These are phyloP conservation scores for Discostella pseudostelligera DNA, from an alignment of 108 stramenopile genomes.

Conservation along the genomic window DNA sequence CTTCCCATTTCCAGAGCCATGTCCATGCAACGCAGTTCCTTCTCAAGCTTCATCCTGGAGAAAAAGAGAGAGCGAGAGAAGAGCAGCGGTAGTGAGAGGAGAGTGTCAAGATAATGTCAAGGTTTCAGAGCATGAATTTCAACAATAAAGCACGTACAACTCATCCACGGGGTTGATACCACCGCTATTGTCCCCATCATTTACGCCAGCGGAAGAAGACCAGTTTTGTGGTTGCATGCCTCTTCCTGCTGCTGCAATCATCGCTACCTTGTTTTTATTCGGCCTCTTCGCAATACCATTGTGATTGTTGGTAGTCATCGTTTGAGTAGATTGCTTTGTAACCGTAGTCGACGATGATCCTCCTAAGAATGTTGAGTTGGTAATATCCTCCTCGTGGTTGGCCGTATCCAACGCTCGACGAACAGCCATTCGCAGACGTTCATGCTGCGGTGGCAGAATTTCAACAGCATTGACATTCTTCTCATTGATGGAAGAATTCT, in stretches of 20 bases:
- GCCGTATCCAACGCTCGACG: conserved; percentile 69
- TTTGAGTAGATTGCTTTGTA: neutral
- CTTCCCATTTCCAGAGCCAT: conserved; percentile 77
- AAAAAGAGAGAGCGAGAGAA: conserved; percentile 25
- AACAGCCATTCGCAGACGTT: conserved; percentile 72
- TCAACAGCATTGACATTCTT: neutral
- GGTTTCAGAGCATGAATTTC: neutral
- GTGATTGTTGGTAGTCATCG: neutral
- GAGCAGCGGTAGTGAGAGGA: neutral
- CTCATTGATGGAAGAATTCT: neutral
- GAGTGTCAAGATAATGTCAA: neutral
- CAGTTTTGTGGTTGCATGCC: neutral
- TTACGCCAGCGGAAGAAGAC: neutral
- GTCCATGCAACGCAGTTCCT: conserved; percentile 79
- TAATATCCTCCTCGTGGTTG: conserved; percentile 74
- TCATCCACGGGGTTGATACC: conserved; percentile 44
- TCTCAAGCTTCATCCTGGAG: conserved; percentile 81
- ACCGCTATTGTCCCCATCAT: neutral
- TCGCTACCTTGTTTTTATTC: conserved; percentile 4
- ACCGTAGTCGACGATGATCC: conserved; percentile 11
- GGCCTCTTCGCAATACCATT: conserved; percentile 3
- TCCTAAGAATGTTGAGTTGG: conserved; percentile 80
- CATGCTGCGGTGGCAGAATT: conserved; percentile 41
- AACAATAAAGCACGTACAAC: conserved; percentile 22
- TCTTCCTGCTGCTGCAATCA: conserved; percentile 6